Base-by-base conservation (phyloP, 2,329 filamentous ascomycete species). In the Colletotrichum cuscutae region DNA sequence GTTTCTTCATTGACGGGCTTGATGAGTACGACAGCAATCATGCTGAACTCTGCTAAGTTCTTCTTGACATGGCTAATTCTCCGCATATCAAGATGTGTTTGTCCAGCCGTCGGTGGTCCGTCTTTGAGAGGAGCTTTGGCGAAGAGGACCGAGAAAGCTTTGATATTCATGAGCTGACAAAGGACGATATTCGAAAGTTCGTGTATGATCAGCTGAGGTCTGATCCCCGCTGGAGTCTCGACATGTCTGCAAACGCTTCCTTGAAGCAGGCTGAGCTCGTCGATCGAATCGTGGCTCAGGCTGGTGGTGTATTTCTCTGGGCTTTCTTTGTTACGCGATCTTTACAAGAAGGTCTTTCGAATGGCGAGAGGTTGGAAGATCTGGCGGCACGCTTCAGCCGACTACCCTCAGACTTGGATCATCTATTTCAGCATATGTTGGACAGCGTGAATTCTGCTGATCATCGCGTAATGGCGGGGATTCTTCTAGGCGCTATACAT, bases 21-120 rank as follows among this genome's bases (percentile, higher is more conserved):
- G 80, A 82, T 57, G 80, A 82, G 60, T 82, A 24, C 28, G 79
- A 81, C 11, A 80, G 80, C 2, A 74, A 81, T 7, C 78, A 81
- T 28, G 15, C 54, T 1, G 62, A 72, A 6, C 76, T 81, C 15
- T 77, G 81, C 3, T 53, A 77, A 5, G 77, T 81, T 53, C 79
- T 81, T 8, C 24, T 12, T 30, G 54, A 73, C 4, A 32, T 81
- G 1, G 37, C 52, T 15, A 49, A 28, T 5, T 53, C 74, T 73
- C 1, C 30, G 0, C 66, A 73, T 8, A 71, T 81, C 67, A 82
- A 82, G 46, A 73, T 81, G 64, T 82, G 81, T 37, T 64, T 81
- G 0, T 80, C 81, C 1, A 82, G 81, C 1, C 79, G 81, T 0
- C 80, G 79, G 0, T 80, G 79, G 79, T 30, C 66, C 0, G 79